Evolutionary conservation across 2,329 filamentous ascomycete genomes (phyloP).

Genomic region (Chrysosporium queenslandicum): DNA sequence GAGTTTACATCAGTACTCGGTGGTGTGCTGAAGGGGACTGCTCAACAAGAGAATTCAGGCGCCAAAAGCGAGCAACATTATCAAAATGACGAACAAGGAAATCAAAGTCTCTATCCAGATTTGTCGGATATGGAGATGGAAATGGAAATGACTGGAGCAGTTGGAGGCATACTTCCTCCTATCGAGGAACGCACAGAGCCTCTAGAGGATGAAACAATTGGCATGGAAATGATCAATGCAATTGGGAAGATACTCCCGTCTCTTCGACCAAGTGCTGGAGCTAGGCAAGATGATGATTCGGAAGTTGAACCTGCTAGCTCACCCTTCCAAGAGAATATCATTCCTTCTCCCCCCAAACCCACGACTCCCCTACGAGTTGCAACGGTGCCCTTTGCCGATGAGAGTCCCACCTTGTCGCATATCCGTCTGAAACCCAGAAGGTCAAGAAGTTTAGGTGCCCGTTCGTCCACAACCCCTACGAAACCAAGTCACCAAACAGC

Average conservation of each 20-base stretch:
- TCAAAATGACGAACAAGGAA: not conserved
- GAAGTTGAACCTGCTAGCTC: conserved; percentile 42
- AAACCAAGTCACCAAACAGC: conserved; percentile 31
- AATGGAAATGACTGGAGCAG: conserved; percentile 52
- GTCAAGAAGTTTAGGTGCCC: conserved; percentile 39
- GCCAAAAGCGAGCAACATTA: conserved; percentile 13
- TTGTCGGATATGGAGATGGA: conserved; percentile 29
- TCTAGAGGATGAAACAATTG: conserved; percentile 42
- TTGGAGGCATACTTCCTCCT: conserved; percentile 37
- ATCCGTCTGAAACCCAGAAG: conserved; percentile 40
- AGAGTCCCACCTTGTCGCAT: conserved; percentile 47
- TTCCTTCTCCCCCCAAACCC: conserved; percentile 25
- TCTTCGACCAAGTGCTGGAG: conserved; percentile 43
- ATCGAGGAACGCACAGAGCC: conserved; percentile 33
- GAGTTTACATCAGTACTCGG: conserved; percentile 40
- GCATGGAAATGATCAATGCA: conserved; percentile 59
- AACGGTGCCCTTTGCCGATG: conserved; percentile 39
- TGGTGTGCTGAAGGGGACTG: conserved; percentile 27
- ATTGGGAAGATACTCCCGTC: conserved; percentile 52
- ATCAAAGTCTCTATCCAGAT: conserved; percentile 15
- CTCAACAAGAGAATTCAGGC: conserved; percentile 6
- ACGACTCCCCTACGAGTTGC: conserved; percentile 27
- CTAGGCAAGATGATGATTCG: conserved; percentile 45
- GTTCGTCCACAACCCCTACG: conserved; percentile 38
- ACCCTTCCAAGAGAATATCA: conserved; percentile 35